Evolutionary conservation across 2,329 filamentous ascomycete species (phyloP), one percentile per base, ranked within the genome.

Genomic region (Verticillium alfalfae): DNA sequence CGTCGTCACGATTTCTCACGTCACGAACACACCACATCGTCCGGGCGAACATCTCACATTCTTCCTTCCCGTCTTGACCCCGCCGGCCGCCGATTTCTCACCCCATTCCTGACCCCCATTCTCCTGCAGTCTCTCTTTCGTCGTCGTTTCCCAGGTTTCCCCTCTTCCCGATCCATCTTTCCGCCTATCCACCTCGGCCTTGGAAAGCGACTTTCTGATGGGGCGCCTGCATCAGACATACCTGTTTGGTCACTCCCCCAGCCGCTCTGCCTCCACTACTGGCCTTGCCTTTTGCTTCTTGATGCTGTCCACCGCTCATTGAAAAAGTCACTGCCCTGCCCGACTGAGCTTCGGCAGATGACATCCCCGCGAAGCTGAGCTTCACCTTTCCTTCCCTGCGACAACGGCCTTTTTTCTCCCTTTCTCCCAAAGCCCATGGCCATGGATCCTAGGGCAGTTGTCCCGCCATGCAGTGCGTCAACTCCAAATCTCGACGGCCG

Each of bases 21-120:
- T 66, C 64, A 65, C 61, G 49, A 66, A 61, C 63, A 61, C 59
- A 66, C 63, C 64, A 65, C 58, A 58, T 63, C 63, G 56, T 55
- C 59, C 63, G 58, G 58, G 45, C 60, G 58, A 66, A 66, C 64
- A 65, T 61, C 57, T 65, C 64, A 65, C 63, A 63, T 63, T 64
- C 59, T 63, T 54, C 59, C 16, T 60, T 58, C 31, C 57, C 54
- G 56, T 12, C 10, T 62, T 37, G 41, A 41, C 36, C 56, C 59
- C 60, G 59, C 56, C 41, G 45, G 45, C 18, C 36, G n/a, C 18
- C 18, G 45, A 12, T 52, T 22, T 52, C 45, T 52, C 45, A 52
- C 45, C 45, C 45, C 45, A 52, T 52, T 52, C 45, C 45, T 64
- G 41, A 41, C 34, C 56, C 58, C 52, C 58, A 58, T 54, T 59